Conservation (phyloP, 2,329 filamentous ascomycete genomes). For the Bertia moriformis region DNA sequence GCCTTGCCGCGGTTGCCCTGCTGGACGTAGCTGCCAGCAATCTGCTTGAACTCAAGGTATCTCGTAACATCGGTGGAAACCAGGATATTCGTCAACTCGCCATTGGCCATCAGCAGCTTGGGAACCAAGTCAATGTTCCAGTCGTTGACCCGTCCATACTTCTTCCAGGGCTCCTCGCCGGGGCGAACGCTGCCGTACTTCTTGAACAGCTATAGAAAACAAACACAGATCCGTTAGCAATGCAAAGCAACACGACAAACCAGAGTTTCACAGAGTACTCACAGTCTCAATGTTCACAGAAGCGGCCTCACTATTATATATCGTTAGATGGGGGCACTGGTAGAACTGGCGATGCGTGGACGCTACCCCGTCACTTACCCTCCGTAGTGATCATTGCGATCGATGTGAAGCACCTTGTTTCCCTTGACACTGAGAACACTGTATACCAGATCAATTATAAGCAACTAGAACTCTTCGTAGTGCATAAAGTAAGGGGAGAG, state of each 20-base stretch:
- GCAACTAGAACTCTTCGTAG: neutral
- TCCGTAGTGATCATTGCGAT: constrained; percentile 96
- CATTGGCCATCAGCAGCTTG: constrained; percentile 96
- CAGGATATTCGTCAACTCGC: constrained; percentile 95
- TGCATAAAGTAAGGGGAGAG: neutral
- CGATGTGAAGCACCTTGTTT: constrained; percentile 97
- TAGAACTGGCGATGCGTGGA: neutral
- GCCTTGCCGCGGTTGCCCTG: constrained; percentile 70
- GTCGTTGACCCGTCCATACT: constrained; percentile 90
- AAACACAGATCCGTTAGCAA: neutral
- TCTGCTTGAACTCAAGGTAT: constrained; percentile 86
- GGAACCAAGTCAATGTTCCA: constrained; percentile 99
- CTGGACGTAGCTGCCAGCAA: constrained; percentile 92
- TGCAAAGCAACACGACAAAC: no score
- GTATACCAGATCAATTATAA: constrained; percentile 5
- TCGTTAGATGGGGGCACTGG: constrained; percentile 4
- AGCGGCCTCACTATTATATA: constrained; percentile 78
- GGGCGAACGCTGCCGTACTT: constrained; percentile 73
- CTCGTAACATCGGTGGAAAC: constrained; percentile 85
- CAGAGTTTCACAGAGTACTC: constrained; percentile 18
- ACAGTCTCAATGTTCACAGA: constrained; percentile 94
- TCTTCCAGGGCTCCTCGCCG: constrained; percentile 90
- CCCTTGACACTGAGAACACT: constrained; percentile 96
- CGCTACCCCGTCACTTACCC: constrained; percentile 42
- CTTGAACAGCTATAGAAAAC: constrained; percentile 65